phyloP scores from a whole-genome alignment of 352 stramenopile genomes.

The Pythium vanterpoolii region DNA sequence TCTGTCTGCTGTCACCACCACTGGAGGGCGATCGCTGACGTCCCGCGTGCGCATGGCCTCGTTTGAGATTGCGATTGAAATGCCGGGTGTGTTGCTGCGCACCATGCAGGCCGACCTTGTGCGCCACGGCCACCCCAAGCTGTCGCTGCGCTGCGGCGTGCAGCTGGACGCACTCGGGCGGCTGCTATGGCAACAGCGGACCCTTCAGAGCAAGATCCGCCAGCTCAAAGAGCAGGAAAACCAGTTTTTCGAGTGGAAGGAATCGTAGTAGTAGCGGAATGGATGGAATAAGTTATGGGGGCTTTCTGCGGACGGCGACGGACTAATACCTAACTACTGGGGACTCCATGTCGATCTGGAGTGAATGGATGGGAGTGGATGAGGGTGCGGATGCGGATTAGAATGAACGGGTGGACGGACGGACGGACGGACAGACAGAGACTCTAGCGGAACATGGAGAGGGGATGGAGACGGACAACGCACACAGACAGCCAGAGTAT shows the following conservation, averaged over 20 bases:
- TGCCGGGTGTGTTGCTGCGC: conserved; percentile 41
- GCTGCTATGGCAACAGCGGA: conserved; percentile 40
- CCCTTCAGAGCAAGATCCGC: conserved; percentile 33
- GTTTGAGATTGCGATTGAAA: conserved; percentile 64
- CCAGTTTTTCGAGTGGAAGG: conserved; percentile 49
- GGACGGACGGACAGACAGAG: conserved; percentile 10
- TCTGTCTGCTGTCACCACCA: no score
- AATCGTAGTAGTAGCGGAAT: not conserved
- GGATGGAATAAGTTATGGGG: conserved; percentile 22
- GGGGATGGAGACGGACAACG: not conserved
- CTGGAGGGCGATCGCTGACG: not conserved
- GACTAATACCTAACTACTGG: conserved; percentile 11
- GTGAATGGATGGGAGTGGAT: not conserved
- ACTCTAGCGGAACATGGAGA: conserved; percentile 11
- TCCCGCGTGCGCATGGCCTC: conserved; percentile 41
- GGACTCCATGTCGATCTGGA: no score
- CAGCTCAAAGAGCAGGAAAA: conserved; percentile 39
- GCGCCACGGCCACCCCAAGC: conserved; percentile 46
- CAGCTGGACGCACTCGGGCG: conserved; percentile 40
- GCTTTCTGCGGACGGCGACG: conserved; percentile 1
- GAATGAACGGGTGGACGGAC: conserved; percentile 4
- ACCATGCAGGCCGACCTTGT: conserved; percentile 39
- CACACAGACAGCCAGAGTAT: not conserved
- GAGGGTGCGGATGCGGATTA: no score
- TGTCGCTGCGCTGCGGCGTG: conserved; percentile 54